Percentiles rank a stretch among this genome's conserved stretches.
Evolutionary conservation across 2,329 filamentous ascomycete species (phyloP).

Genomic region (Sclerotinia nivalis): DNA sequence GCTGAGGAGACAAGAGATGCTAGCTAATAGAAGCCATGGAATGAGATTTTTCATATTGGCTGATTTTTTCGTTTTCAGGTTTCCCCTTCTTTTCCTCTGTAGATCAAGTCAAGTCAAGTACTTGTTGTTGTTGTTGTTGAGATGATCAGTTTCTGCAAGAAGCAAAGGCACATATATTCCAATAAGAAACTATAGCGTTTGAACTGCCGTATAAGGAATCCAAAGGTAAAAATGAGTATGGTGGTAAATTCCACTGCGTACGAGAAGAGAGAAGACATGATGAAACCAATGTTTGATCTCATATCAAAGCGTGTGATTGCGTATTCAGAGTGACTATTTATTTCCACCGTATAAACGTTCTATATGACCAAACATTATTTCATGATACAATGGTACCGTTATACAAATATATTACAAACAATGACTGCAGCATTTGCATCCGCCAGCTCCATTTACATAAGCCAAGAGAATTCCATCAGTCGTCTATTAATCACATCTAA

Average conservation of each 20-base stretch:
- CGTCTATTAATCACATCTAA: neutral
- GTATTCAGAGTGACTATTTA: neutral
- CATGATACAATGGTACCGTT: neutral
- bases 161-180: neutral
- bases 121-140: neutral
- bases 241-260: neutral
- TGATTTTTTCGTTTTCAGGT: neutral
- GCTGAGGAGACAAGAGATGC: neutral
- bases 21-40: neutral
- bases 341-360: neutral
- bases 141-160: neutral
- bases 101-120: too few species aligned
- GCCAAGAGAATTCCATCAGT: neutral
- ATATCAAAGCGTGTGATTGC: neutral
- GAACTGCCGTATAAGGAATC: neutral
- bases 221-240: neutral
- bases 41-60: conserved; percentile 9
- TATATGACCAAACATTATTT: conserved; percentile 6
- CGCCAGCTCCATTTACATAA: neutral
- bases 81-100: neutral
- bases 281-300: neutral
- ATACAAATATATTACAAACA: conserved; percentile 12
- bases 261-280: neutral
- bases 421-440: neutral
- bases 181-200: neutral